Evolutionary conservation across 1,284 basidiomycete genomes (phyloP).

Genomic region (Farysia itapuensis): DNA sequence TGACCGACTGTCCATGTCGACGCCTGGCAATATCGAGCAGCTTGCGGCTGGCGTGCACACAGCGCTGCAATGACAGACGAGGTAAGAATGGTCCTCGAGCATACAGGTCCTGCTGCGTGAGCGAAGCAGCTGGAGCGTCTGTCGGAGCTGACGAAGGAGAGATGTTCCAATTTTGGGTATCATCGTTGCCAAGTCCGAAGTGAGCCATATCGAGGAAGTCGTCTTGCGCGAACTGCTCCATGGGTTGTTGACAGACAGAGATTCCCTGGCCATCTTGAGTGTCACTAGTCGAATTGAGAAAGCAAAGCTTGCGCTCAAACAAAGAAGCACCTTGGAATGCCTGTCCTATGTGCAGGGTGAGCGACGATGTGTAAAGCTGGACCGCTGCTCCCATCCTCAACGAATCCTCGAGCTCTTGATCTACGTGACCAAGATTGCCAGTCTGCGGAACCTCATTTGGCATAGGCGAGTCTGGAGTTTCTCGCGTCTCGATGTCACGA

Average conservation of each 20-base stretch:
- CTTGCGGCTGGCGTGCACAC: constrained; percentile 48
- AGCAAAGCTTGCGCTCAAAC: constrained; percentile 55
- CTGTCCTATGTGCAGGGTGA: constrained; percentile 52
- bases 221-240: constrained; percentile 30
- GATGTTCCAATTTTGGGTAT: not conserved
- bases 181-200: constrained; percentile 4
- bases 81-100: constrained; percentile 49
- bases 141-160: not conserved
- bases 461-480: constrained; percentile 19
- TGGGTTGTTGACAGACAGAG: constrained; percentile 43
- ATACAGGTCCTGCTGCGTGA: constrained; percentile 43
- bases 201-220: constrained; percentile 6
- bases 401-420: constrained; percentile 46
- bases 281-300: constrained; percentile 51
- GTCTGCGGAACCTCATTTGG: constrained; percentile 19
- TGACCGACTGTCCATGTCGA: constrained; percentile 27
- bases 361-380: constrained; percentile 50
- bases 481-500: constrained; percentile 18
- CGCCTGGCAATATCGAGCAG: constrained; percentile 48
- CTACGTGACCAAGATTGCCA: constrained; percentile 22
- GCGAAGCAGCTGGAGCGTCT: constrained; percentile 1
- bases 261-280: constrained; percentile 22
- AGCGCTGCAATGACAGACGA: constrained; percentile 41
- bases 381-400: constrained; percentile 43
- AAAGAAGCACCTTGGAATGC: constrained; percentile 53